Evolutionary conservation across 352 stramenopile species (phyloP).

Genomic region (Globisporangium perplexum): DNA sequence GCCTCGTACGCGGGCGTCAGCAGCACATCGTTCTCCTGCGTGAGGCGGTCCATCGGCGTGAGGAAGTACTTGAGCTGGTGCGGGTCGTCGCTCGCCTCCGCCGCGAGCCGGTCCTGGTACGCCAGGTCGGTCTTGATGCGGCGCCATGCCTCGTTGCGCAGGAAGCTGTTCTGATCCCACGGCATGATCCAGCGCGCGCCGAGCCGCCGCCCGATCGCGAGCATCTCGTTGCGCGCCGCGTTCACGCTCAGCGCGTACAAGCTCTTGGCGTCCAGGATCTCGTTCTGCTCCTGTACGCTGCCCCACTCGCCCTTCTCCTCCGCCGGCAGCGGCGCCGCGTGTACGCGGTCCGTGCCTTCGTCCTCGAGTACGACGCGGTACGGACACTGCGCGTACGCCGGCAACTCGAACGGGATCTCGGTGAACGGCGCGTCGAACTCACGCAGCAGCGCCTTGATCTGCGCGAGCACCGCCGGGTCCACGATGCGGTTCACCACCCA

Average conservation of each 20-base stretch:
- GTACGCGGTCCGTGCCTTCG: conserved; percentile 24
- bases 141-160: conserved; percentile 32
- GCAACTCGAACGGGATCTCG: conserved; percentile 33
- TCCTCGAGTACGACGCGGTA: conserved; percentile 47
- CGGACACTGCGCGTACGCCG: conserved; percentile 23
- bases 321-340: conserved; percentile 6
- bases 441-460: conserved; percentile 27
- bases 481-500: conserved; percentile 54
- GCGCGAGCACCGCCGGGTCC: conserved; percentile 15
- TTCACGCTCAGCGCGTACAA: conserved; percentile 49
- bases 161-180: conserved; percentile 52
- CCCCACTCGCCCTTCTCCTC: conserved; percentile 25
- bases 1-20: conserved; percentile 24
- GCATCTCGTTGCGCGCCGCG: conserved; percentile 37
- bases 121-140: conserved; percentile 27
- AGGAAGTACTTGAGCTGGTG: conserved; percentile 41
- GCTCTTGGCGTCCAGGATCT: conserved; percentile 45
- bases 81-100: not conserved
- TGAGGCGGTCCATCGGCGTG: conserved; percentile 44
- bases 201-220: conserved; percentile 25
- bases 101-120: conserved; percentile 4
- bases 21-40: conserved; percentile 37
- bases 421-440: conserved; percentile 32
- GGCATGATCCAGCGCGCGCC: conserved; percentile 42
- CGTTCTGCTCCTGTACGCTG: conserved; percentile 22